A percentile compares a stretch with the other conserved stretches of the same genome.
These are phyloP conservation scores for Straminergon stramineum DNA, from an alignment of 225 moss, liverwort and hornwort genomes.

Conservation along the genomic window DNA sequence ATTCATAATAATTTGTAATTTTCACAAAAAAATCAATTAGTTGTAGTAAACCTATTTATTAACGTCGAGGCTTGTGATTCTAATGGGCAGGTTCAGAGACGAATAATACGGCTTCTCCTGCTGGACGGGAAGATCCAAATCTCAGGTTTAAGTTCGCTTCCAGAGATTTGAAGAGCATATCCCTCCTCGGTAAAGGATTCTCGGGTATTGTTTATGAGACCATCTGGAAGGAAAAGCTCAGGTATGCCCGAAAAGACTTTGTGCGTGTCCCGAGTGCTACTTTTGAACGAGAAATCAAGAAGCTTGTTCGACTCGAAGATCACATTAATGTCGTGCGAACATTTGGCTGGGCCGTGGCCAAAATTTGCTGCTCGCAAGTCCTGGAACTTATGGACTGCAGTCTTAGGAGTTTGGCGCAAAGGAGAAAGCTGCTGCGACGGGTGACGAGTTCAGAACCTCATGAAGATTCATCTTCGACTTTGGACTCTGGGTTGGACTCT, in stretches of 20 bases:
- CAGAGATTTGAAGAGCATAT: background rate
- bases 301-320: background rate
- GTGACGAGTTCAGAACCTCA: background rate
- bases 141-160: background rate
- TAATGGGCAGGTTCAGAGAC: background rate
- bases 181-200: background rate
- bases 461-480: background rate
- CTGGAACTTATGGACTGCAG: background rate
- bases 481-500: background rate
- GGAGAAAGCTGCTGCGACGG: background rate
- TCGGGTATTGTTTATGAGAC: background rate
- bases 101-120: background rate
- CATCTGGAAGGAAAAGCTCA: background rate
- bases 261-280: background rate
- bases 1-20: too few species aligned
- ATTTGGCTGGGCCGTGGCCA: background rate
- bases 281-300: background rate
- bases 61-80: background rate
- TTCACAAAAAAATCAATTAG: background rate
- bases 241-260: background rate
- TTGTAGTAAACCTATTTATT: background rate
- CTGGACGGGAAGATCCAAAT: background rate
- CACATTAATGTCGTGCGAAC: background rate
- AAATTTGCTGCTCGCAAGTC: background rate
- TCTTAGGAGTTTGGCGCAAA: background rate